Percentiles rank a stretch among this genome's conserved stretches.
Conservation (phyloP, 805 yeast genomes). For the Pichia paraexigua region DNA sequence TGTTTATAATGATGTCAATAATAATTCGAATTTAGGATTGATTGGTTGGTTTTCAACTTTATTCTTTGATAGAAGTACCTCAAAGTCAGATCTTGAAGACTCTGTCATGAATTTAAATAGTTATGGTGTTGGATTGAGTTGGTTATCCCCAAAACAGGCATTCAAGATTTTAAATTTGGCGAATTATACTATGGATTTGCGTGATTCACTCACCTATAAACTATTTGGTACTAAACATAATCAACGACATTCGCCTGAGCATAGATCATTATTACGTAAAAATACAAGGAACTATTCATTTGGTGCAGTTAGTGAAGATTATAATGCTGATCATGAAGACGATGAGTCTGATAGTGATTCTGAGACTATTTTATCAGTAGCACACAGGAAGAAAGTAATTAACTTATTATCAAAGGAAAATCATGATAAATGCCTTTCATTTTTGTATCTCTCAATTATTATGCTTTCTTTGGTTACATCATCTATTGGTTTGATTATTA, state of each 20-base stretch:
- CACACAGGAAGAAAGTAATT: conserved; percentile 6
- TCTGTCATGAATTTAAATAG: conserved; percentile 13
- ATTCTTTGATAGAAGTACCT: conserved; percentile 29
- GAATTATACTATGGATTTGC: conserved; percentile 1
- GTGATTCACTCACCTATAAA: background rate
- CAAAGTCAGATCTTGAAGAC: conserved; percentile 32
- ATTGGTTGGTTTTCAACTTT: conserved; percentile 5
- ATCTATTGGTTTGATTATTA: conserved; percentile 34
- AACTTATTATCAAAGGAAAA: conserved; percentile 19
- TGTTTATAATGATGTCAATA: conserved; percentile 30
- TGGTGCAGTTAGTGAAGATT: conserved; percentile 3
- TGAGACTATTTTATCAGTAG: background rate
- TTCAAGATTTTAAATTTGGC: conserved; percentile 6
- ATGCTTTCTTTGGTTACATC: conserved; percentile 34
- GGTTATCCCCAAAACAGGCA: conserved; percentile 8
- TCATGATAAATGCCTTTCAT: conserved; percentile 37
- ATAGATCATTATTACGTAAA: conserved; percentile 1
- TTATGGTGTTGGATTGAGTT: conserved; percentile 7
- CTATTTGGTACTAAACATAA: background rate
- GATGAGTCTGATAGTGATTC: conserved; percentile 7
- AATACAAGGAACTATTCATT: conserved; percentile 7
- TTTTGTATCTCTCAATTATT: conserved; percentile 35
- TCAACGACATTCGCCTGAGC: background rate
- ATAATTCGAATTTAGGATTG: conserved; percentile 5
- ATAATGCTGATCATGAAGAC: conserved; percentile 6